Percentiles rank a stretch among this genome's conserved stretches.
Evolutionary conservation across 179 eudicot genomes (phyloP).

Genomic region (Monotropa hypopitys): DNA sequence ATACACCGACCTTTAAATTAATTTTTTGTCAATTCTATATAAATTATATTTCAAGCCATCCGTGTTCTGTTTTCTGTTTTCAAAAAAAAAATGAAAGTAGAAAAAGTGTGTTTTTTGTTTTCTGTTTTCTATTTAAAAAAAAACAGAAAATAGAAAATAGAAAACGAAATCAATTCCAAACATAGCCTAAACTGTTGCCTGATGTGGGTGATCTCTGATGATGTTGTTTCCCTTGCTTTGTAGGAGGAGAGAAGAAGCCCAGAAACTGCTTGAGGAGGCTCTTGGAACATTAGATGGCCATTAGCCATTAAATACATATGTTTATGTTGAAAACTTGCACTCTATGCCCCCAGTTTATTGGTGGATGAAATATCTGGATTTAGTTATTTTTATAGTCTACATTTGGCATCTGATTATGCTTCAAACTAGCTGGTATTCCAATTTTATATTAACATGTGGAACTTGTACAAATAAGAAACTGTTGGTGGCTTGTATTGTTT

Average conservation of each 20-base stretch:
- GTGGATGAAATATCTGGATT: neutral
- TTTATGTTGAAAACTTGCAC: neutral
- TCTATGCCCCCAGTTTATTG: neutral
- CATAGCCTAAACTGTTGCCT: neutral
- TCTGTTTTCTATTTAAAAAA: no score
- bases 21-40: no score
- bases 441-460: no score
- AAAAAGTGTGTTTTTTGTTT: no score
- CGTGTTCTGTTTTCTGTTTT: no score
- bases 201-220: neutral
- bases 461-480: no score
- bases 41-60: no score
- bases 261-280: constrained; percentile 71
- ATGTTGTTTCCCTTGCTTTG: constrained; percentile 9
- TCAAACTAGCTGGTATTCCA: neutral
- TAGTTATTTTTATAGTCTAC: neutral
- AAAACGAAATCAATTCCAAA: neutral
- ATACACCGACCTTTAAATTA: no score
- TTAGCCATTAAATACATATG: neutral
- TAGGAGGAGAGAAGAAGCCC: constrained; percentile 96
- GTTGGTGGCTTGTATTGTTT: no score
- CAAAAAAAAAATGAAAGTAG: no score
- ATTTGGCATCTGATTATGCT: neutral
- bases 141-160: no score
- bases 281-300: constrained; percentile 30